A percentile compares a stretch with the other conserved stretches of the same genome.
Conservation (phyloP, 305 asterid genomes). For the Fraxinus latifolia region DNA sequence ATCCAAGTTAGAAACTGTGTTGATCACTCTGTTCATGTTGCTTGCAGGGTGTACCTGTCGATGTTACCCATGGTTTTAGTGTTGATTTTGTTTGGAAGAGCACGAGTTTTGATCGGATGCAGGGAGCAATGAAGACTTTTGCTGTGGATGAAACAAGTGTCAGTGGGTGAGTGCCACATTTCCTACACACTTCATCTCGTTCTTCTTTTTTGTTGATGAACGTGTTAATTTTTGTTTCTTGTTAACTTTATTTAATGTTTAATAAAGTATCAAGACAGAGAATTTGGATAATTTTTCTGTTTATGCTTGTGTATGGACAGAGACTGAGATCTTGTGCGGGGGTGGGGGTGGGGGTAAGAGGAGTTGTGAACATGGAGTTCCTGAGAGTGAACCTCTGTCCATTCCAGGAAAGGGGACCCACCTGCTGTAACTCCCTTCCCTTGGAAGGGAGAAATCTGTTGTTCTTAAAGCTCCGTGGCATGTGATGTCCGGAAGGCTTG, state of each 20-base stretch:
- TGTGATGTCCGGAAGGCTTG: constrained; percentile 10
- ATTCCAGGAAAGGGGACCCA: background rate
- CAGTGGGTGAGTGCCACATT: constrained; percentile 77
- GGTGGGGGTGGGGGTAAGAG: background rate
- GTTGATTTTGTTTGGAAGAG: constrained; percentile 99
- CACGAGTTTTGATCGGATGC: constrained; percentile 99
- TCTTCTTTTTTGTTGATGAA: background rate
- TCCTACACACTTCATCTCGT: background rate
- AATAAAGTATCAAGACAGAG: background rate
- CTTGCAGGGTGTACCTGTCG: constrained; percentile 89
- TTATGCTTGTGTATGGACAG: background rate
- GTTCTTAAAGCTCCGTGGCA: background rate
- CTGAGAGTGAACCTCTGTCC: background rate
- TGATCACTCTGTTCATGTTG: constrained; percentile 17
- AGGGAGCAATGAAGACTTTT: constrained; percentile 98
- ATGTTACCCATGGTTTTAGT: constrained; percentile 85
- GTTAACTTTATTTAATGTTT: background rate
- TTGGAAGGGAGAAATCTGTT: background rate
- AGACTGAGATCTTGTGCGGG: background rate
- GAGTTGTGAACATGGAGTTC: constrained; percentile 7
- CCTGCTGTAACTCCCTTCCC: background rate
- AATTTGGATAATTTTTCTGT: background rate
- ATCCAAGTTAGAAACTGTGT: constrained; percentile 6
- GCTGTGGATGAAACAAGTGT: constrained; percentile 99
- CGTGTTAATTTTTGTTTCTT: background rate